Percentiles rank a stretch among this genome's conserved stretches.
Conservation (phyloP, 1,139 yeast genomes). For the Geotrichum carabidarum region DNA sequence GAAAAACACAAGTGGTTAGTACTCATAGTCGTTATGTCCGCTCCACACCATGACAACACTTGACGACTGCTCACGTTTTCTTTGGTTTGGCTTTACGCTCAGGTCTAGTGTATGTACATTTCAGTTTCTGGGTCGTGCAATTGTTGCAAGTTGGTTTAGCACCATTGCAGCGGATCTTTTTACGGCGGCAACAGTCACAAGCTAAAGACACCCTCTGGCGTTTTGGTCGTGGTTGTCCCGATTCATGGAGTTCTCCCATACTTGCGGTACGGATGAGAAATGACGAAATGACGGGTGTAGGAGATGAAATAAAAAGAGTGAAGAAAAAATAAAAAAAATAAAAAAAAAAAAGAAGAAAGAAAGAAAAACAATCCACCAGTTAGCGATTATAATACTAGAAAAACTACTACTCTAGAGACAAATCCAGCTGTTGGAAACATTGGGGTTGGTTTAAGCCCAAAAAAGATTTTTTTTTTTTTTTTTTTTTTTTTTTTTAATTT, state of each 20-base stretch:
- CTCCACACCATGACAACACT: background rate
- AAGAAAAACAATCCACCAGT: background rate
- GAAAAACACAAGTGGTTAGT: background rate
- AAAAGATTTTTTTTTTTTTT: background rate
- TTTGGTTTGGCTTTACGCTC: constrained; percentile 33
- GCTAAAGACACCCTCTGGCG: constrained; percentile 36
- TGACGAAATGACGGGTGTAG: background rate
- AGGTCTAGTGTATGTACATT: constrained; percentile 34
- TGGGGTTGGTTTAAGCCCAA: no score
- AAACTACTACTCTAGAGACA: no score
- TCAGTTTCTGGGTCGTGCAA: constrained; percentile 46
- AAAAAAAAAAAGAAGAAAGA: background rate
- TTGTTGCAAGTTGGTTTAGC: constrained; percentile 57
- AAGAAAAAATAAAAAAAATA: background rate
- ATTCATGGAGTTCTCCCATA: background rate
- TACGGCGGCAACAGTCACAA: constrained; percentile 64
- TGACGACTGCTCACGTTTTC: constrained; percentile 25
- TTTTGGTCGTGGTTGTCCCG: constrained; percentile 3
- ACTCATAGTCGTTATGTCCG: background rate
- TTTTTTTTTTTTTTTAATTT: no score
- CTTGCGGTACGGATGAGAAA: background rate
- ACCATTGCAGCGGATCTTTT: constrained; percentile 74
- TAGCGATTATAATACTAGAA: background rate
- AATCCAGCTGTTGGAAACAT: no score
- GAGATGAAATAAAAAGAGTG: background rate